phyloP scores from a whole-genome alignment of 495 filamentous ascomycete species.

The Daldinia loculata region DNA sequence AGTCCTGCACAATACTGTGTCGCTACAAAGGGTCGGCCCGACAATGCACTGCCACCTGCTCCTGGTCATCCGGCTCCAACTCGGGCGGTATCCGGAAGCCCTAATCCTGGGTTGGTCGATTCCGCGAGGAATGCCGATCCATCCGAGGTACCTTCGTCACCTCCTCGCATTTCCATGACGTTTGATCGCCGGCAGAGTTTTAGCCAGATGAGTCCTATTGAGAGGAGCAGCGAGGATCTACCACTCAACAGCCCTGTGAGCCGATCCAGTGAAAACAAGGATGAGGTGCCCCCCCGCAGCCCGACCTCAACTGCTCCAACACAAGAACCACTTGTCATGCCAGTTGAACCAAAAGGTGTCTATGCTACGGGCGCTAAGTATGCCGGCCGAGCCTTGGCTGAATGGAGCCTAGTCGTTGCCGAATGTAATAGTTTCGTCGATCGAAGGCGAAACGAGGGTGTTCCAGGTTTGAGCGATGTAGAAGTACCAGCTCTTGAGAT shows the following conservation, averaged over 20 bases:
- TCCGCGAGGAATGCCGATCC: slow-evolving; percentile 55
- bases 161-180: slow-evolving; percentile 28
- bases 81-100: slow-evolving; percentile 53
- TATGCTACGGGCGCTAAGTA: slow-evolving; percentile 67
- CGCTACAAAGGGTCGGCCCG: slow-evolving; percentile 50
- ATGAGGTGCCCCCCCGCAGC: slow-evolving; percentile 25
- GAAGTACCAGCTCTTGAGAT: slow-evolving; percentile 90
- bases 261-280: slow-evolving; percentile 21
- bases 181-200: slow-evolving; percentile 35
- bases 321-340: slow-evolving; percentile 45
- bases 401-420: slow-evolving; percentile 84
- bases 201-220: slow-evolving; percentile 28
- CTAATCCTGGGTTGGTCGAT: slow-evolving; percentile 55
- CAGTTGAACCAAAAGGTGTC: slow-evolving; percentile 51
- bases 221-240: slow-evolving; percentile 34
- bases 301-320: slow-evolving; percentile 13
- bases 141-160: slow-evolving; percentile 24
- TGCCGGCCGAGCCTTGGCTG: slow-evolving; percentile 85
- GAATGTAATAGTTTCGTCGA: slow-evolving; percentile 96
- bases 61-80: slow-evolving; percentile 56
- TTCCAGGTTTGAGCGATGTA: slow-evolving; percentile 75
- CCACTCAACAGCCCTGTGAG: slow-evolving; percentile 29
- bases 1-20: slow-evolving; percentile 69
- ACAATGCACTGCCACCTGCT: slow-evolving; percentile 49
- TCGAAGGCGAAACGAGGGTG: slow-evolving; percentile 83